Evolutionary conservation across 352 stramenopile species (phyloP).

Genomic region (Blastocystis sp.): DNA sequence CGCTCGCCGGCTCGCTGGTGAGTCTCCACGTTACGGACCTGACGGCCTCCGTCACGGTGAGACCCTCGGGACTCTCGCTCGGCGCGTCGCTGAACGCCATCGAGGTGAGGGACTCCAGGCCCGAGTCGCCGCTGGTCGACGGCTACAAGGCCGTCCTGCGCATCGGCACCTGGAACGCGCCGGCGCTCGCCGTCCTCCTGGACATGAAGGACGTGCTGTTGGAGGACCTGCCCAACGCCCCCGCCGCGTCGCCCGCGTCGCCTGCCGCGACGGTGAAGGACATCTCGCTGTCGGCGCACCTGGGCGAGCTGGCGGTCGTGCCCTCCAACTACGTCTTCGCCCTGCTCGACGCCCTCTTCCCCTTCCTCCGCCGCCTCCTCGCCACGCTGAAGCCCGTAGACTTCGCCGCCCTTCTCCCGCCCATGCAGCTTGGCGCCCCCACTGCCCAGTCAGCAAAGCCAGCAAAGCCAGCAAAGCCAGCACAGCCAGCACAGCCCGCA

Average conservation of each 20-base stretch:
- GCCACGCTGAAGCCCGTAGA: not conserved
- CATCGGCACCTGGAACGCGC: slow-evolving; percentile 52
- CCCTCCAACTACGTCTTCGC: slow-evolving; percentile 60
- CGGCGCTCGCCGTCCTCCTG: slow-evolving; percentile 44
- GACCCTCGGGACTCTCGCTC: slow-evolving; percentile 42
- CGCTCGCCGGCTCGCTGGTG: slow-evolving; percentile 20
- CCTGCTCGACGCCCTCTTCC: slow-evolving; percentile 24
- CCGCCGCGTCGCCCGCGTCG: not conserved
- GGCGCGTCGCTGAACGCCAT: not conserved
- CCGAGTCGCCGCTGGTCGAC: slow-evolving; percentile 15
- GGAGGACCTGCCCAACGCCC: slow-evolving; percentile 12
- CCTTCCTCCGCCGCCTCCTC: not conserved
- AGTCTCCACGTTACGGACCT: slow-evolving; percentile 12
- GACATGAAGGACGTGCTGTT: slow-evolving; percentile 19
- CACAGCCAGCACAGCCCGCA: not conserved
- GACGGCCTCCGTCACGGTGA: not conserved
- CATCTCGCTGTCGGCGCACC: slow-evolving; percentile 2
- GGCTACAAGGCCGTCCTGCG: slow-evolving; percentile 1
- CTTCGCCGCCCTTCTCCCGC: not conserved
- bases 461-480: not conserved
- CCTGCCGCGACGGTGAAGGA: slow-evolving; percentile 16
- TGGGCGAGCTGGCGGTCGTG: slow-evolving; percentile 23
- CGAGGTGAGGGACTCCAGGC: slow-evolving; percentile 14
- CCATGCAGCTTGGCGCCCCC: not conserved
- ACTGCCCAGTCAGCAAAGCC: not conserved